phyloP scores from a whole-genome alignment of 306 rosid species.

The Potentilla sterilis region DNA sequence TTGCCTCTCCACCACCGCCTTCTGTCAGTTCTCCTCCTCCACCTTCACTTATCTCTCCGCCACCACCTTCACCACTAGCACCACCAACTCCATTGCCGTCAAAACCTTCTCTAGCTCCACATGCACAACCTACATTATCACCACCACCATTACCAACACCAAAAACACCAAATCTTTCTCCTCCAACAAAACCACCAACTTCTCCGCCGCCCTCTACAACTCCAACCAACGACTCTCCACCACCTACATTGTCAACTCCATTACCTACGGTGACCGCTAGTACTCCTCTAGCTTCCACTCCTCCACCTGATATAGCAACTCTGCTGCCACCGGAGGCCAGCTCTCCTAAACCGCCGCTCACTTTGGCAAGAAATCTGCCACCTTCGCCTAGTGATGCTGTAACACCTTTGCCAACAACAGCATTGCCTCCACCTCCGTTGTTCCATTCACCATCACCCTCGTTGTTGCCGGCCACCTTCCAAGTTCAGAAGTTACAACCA shows the following conservation, averaged over 20 bases:
- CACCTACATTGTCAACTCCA: slow-evolving; percentile 7
- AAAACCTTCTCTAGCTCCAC: slow-evolving; percentile 13
- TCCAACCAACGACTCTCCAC: background rate
- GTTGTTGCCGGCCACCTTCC: slow-evolving; percentile 32
- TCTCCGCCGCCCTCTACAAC: background rate
- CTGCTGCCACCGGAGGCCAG: background rate
- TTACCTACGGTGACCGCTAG: background rate
- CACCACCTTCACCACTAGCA: slow-evolving; percentile 10
- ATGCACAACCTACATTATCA: slow-evolving; percentile 3
- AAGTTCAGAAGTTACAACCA: slow-evolving; percentile 25
- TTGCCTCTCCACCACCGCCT: background rate
- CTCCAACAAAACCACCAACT: background rate
- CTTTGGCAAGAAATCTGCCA: background rate
- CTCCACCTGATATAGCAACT: slow-evolving; percentile 9
- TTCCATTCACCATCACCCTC: slow-evolving; percentile 20
- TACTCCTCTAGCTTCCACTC: background rate
- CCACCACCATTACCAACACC: slow-evolving; percentile 17
- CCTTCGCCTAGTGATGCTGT: background rate
- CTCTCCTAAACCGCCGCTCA: background rate
- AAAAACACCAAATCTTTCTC: background rate
- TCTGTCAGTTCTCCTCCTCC: background rate
- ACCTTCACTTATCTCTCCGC: background rate
- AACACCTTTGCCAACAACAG: background rate
- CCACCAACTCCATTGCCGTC: slow-evolving; percentile 11
- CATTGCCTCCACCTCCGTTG: background rate